These are phyloP conservation scores for Paecilomyces formosus DNA, from an alignment of 2,329 filamentous ascomycete genomes.

Conservation along the genomic window DNA sequence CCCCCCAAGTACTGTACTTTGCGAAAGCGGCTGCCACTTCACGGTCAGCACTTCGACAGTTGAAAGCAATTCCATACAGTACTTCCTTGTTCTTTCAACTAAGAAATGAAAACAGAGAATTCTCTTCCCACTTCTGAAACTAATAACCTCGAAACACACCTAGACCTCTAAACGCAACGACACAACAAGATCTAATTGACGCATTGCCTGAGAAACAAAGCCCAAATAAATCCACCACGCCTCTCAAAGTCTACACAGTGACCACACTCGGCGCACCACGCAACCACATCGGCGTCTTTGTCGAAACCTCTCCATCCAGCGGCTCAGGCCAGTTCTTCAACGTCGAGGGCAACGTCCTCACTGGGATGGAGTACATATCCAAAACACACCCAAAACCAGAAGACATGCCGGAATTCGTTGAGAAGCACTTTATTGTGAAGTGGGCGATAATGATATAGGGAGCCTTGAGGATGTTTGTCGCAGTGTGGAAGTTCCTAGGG, in stretches of 20 bases:
- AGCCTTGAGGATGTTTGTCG: background rate
- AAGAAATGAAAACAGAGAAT: too few relatives aligned
- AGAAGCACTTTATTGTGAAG: background rate
- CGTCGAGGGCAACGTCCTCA: background rate
- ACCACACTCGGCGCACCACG: background rate
- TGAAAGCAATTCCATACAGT: too few relatives aligned
- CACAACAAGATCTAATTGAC: background rate
- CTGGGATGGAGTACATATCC: background rate
- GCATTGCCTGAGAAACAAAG: background rate
- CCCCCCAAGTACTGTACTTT: too few relatives aligned
- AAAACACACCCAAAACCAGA: background rate
- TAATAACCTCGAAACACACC: too few relatives aligned
- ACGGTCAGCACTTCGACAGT: too few relatives aligned
- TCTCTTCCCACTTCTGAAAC: too few relatives aligned
- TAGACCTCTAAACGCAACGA: too few relatives aligned
- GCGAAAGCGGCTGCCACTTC: too few relatives aligned
- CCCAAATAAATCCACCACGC: background rate
- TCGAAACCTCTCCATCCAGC: background rate
- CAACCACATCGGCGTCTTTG: background rate
- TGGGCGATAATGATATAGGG: background rate
- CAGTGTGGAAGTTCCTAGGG: background rate
- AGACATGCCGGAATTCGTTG: background rate
- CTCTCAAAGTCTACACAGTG: background rate
- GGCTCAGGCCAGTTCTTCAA: background rate
- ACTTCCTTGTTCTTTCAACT: too few relatives aligned